Conservation (phyloP, 108 stramenopile species). For the Cyclotella distinguenda region DNA sequence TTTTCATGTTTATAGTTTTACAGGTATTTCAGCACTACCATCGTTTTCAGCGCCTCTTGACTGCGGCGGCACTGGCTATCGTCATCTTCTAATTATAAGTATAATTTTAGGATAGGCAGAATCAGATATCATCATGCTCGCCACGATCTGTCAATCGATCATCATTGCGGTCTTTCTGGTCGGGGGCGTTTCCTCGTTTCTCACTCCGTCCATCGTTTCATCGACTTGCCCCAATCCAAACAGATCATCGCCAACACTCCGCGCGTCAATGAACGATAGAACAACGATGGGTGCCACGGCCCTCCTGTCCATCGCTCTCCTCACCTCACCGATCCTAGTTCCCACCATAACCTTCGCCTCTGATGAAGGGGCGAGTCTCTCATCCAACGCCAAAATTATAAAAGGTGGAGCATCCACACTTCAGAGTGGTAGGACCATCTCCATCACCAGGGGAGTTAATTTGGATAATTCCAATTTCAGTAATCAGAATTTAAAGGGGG, state of each 20-base stretch:
- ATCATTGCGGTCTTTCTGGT: too few species aligned
- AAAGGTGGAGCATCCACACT: slow-evolving; percentile 86
- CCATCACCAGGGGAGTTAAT: slow-evolving; percentile 75
- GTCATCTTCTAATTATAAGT: too few species aligned
- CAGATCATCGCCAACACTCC: neutral
- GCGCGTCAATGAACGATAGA: neutral
- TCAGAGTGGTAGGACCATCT: slow-evolving; percentile 85
- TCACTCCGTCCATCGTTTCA: too few species aligned
- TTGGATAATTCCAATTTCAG: slow-evolving; percentile 58
- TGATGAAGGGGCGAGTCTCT: slow-evolving; percentile 53
- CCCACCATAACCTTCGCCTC: slow-evolving; percentile 29
- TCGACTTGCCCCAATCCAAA: neutral
- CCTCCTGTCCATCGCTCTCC: slow-evolving; percentile 21
- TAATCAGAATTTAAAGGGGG: slow-evolving; percentile 85
- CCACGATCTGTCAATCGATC: too few species aligned
- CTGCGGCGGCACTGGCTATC: too few species aligned
- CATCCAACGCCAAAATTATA: slow-evolving; percentile 79
- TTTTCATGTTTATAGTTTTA: too few species aligned
- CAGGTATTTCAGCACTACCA: too few species aligned
- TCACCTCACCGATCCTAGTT: slow-evolving; percentile 5
- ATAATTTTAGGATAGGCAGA: too few species aligned
- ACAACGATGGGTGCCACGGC: neutral
- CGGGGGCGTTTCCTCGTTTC: too few species aligned
- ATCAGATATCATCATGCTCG: too few species aligned
- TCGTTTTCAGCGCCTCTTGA: too few species aligned